Base-by-base conservation (phyloP, 108 stramenopile genomes). In the Cyclostephanos tholiformis region DNA sequence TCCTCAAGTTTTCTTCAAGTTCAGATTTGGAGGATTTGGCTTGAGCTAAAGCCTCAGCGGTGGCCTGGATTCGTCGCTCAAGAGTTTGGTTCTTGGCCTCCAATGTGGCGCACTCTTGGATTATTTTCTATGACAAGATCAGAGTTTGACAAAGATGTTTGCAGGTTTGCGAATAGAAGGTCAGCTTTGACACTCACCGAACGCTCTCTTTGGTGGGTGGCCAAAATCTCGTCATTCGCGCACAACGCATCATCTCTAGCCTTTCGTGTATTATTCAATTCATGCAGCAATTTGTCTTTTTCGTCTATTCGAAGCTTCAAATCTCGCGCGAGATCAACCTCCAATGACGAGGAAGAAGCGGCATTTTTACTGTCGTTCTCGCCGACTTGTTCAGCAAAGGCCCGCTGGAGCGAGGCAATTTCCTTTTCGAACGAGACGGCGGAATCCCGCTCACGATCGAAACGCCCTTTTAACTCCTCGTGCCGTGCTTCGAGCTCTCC, bases 211-310 rank as follows among this genome's bases (percentile, higher is more conserved):
- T 67, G 71, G 26, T 79, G 77, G 29, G 36, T 4, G 22, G 71
- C 38, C 5, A 77, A 20, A 16, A 72, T 43, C 44, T 71, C 69
- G 60, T 79, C 70, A 29, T 53, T 68, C 23, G 61, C 49, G 0
- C 44, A 29, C 32, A 61, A 17, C 17, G 53, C 71, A 39, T 72
- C 78, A 25, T 79, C 71, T 63, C 71, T 72, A 0, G 64, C 65
- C 78, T 72, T 68, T 46, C 61, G 64, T 35, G 66, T 65, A 13
- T 27, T 49, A 23, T 49, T 79, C 30, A 68, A 1, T n/a, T 72
- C 67, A 3, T 68, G 51, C 27, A 63, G 66, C 62, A 79, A 27
- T 19, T 55, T 72, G 10, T 56, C 71, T 17, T 63, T 56, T 11
- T 72, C 71, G 2, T 52, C 71, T 22, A 79, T 16, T 17, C 67